These are phyloP conservation scores for Alternaria consortialis DNA, from an alignment of 2,329 filamentous ascomycete species.

Conservation along the genomic window DNA sequence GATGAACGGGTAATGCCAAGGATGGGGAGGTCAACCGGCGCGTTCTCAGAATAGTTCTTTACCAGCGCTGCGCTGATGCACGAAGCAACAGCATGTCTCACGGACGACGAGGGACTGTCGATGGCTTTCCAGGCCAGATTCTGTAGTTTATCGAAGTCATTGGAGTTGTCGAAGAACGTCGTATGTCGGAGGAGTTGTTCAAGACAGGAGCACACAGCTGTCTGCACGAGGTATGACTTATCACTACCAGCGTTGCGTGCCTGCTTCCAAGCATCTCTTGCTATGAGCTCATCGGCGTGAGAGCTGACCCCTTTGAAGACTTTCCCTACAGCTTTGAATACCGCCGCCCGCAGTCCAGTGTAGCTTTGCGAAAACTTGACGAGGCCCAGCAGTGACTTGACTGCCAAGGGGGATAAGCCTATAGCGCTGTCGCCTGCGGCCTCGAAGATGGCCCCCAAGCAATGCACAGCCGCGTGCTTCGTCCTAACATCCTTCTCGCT, in stretches of 20 bases:
- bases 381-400: constrained; percentile 76
- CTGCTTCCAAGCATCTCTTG: constrained; percentile 95
- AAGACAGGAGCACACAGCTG: constrained; percentile 80
- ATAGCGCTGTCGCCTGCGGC: constrained; percentile 94
- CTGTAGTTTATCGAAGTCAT: constrained; percentile 90
- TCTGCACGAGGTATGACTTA: constrained; percentile 83
- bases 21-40: constrained; percentile 51
- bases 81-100: constrained; percentile 85
- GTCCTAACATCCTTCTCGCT: constrained; percentile 78
- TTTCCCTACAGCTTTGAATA: constrained; percentile 79
- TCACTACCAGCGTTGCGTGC: constrained; percentile 80
- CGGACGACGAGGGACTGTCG: constrained; percentile 77
- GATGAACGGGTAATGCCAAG: constrained; percentile 60
- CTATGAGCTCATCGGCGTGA: constrained; percentile 82
- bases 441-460: constrained; percentile 87
- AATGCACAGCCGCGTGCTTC: constrained; percentile 88
- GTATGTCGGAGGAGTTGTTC: constrained; percentile 77
- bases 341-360: constrained; percentile 80
- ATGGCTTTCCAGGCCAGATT: constrained; percentile 84
- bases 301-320: constrained; percentile 77
- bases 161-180: constrained; percentile 83
- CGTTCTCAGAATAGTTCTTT: constrained; percentile 76
- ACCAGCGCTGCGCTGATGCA: constrained; percentile 85
- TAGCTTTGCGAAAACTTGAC: constrained; percentile 82
- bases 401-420: constrained; percentile 78